Percentiles rank a stretch among this genome's conserved stretches.
phyloP scores from a whole-genome alignment of 441 rosid species.

The Caryocar brasiliense region DNA sequence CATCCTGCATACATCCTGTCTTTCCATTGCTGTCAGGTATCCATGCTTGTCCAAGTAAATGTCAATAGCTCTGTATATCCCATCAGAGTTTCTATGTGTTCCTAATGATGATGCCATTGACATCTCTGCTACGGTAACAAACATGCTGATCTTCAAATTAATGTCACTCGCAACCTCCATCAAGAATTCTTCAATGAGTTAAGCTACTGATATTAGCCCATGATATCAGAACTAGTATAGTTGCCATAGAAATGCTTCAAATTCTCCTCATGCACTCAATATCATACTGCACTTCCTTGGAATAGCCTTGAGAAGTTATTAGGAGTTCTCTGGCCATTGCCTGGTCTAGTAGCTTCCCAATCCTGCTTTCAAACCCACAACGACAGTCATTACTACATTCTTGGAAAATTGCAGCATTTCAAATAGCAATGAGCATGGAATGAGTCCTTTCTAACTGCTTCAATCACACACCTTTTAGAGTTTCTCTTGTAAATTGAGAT shows the following conservation, averaged over 20 bases:
- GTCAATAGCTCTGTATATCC: constrained; percentile 62
- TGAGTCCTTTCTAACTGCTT: constrained; percentile 44
- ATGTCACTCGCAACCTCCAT: constrained; percentile 39
- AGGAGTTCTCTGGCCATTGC: constrained; percentile 52
- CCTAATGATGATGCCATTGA: constrained; percentile 38
- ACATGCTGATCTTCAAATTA: constrained; percentile 35
- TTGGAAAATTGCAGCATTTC: constrained; percentile 40
- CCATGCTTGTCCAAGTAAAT: constrained; percentile 55
- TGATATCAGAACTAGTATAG: constrained; percentile 17
- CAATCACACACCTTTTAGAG: constrained; percentile 36
- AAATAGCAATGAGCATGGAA: constrained; percentile 44
- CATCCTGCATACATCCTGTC: constrained; percentile 50
- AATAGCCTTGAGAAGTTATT: constrained; percentile 37
- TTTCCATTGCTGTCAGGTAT: constrained; percentile 48
- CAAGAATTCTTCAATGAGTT: constrained; percentile 56
- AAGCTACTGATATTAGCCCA: constrained; percentile 40
- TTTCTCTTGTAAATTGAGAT: constrained; percentile 30
- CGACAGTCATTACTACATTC: constrained; percentile 45
- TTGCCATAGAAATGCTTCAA: constrained; percentile 45
- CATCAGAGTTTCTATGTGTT: constrained; percentile 41
- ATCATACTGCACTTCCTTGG: constrained; percentile 43
- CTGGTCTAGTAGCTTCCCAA: constrained; percentile 63
- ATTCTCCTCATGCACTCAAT: constrained; percentile 48
- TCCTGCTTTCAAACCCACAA: constrained; percentile 57
- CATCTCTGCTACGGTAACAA: constrained; percentile 44